These are phyloP conservation scores for Breviolum minutum DNA, from an alignment of 73 alveolate species.

Conservation along the genomic window DNA sequence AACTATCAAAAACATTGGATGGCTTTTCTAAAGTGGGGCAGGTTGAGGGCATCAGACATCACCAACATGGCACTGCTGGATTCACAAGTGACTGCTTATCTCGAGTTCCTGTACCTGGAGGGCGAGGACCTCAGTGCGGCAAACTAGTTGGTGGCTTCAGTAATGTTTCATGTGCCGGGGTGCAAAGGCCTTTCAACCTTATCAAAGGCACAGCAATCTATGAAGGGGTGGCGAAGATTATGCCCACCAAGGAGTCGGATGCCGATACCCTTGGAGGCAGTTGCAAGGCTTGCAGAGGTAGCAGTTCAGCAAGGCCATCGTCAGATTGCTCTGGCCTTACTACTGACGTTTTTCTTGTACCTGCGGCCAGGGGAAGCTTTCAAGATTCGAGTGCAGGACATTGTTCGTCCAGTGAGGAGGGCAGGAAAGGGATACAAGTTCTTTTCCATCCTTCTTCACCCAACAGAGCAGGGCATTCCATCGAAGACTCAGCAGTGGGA, in stretches of 20 bases:
- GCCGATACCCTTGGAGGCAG: constrained; percentile 6
- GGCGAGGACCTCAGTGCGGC: constrained; percentile 21
- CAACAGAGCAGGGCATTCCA: not conserved
- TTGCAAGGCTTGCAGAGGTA: not conserved
- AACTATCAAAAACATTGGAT: not conserved
- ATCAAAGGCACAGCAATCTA: not conserved
- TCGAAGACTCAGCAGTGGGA: constrained; percentile 2
- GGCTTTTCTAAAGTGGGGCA: not conserved
- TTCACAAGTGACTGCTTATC: not conserved
- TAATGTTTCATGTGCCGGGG: not conserved
- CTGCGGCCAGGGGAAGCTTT: not conserved
- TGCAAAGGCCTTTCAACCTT: not conserved
- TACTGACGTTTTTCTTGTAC: not conserved
- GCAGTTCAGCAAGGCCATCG: not conserved
- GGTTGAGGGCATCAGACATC: not conserved
- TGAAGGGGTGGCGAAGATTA: constrained; percentile 2
- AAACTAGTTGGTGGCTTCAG: not conserved
- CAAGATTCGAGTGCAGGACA: not conserved
- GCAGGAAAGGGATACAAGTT: not conserved
- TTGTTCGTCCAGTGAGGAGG: not conserved
- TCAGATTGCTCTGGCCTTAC: not conserved
- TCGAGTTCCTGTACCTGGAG: not conserved
- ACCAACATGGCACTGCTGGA: not conserved
- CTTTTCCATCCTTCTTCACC: not conserved
- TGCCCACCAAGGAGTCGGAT: not conserved